phyloP scores from a whole-genome alignment of 495 filamentous ascomycete species.

The Daldinia decipiens region DNA sequence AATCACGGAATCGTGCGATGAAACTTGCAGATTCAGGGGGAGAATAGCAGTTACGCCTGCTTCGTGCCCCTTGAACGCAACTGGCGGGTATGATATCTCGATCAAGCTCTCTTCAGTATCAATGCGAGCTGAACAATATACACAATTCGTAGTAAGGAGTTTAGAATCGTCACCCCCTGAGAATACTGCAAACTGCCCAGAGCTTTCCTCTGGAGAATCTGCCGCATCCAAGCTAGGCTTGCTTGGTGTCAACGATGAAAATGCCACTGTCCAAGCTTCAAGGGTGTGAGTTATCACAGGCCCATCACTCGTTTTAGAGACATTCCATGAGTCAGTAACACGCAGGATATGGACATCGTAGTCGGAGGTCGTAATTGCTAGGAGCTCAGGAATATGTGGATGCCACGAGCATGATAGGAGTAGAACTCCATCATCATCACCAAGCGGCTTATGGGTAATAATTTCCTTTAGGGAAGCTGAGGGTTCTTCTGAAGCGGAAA shows the following conservation, averaged over 20 bases:
- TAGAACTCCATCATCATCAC: conserved; percentile 64
- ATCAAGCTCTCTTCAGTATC: conserved; percentile 43
- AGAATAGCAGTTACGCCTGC: conserved; percentile 92
- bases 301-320: conserved; percentile 36
- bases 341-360: conserved; percentile 66
- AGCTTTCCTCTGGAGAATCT: conserved; percentile 1
- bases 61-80: conserved; percentile 66
- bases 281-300: conserved; percentile 58
- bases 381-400: conserved; percentile 57
- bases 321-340: conserved; percentile 44
- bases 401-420: conserved; percentile 79
- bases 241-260: conserved; percentile 47
- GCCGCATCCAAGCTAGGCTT: conserved; percentile 2
- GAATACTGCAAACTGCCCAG: conserved; percentile 52
- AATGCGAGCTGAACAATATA: conserved; percentile 15
- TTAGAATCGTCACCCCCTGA: conserved; percentile 77
- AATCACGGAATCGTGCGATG: conserved; percentile 62
- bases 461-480: conserved; percentile 47
- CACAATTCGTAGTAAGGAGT: conserved; percentile 51
- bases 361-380: conserved; percentile 76
- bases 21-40: conserved; percentile 60
- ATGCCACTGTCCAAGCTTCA: conserved; percentile 76
- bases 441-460: conserved; percentile 44
- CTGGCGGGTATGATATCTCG: conserved; percentile 48
- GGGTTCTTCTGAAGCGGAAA: conserved; percentile 44